Evolutionary conservation across 345 rosid genomes (phyloP), one percentile per base, ranked within the genome.

Genomic region (Brassica nigra): DNA sequence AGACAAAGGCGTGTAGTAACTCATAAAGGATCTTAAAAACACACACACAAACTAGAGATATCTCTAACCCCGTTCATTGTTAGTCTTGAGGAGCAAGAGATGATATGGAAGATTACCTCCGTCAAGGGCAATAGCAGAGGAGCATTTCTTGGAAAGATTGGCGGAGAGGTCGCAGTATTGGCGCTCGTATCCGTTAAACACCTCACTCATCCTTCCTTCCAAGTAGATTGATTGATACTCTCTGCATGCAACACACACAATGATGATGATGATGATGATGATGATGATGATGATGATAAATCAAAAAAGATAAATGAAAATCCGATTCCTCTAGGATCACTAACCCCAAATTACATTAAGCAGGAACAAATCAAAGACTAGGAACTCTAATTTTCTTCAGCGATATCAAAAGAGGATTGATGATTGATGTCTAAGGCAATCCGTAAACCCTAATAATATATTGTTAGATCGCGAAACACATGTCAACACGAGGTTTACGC

Each of bases 131-230:
- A 77, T 52, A 75, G 87, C 86, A 0, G 87, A 71, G 20, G 90
- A 84, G 78, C 93, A 87, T 37, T 89, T 86, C 59, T 82, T 85
- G 2, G 88, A 83, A 49, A 89, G 89, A 83, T 78, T 85, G 4
- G 93, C 88, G 0, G 93, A 89, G 68, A 89, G 79, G 83, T 87
- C 93, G 68, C 91, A 89, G 78, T 87, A 89, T 70, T 86, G 89
- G 11, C 93, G 84, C 80, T 88, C 89, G 70, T 86, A 86, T 69
- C 89, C 86, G 20, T 82, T 84, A 57, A 88, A 88, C n/a, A 77
- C 89, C 63, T 87, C 87, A 81, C 89, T 87, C 93, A 89, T 89
- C 65, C 44, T 70, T 86, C 73, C 83, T 70, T 86, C 73, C 83
- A 71, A 66, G 5, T 11, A 28, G 65, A 36, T 2, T 39, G 47